Conservation (phyloP, 1,284 basidiomycete genomes). For the Agaricales sp. region DNA sequence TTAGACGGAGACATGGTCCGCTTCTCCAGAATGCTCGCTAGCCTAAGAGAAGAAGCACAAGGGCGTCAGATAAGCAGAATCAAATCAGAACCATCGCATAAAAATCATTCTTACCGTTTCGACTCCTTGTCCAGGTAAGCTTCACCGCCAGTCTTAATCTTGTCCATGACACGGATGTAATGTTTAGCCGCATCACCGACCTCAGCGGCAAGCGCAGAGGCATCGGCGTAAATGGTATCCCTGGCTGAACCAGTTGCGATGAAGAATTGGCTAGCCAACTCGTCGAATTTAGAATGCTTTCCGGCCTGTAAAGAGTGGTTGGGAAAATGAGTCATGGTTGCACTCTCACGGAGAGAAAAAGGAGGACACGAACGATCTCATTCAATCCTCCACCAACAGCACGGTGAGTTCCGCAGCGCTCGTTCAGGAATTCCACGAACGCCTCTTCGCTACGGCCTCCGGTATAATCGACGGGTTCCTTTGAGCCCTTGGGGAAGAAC, state of each 20-base stretch:
- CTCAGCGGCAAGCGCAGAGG: constrained; percentile 32
- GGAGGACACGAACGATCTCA: constrained; percentile 40
- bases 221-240: constrained; percentile 55
- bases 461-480: constrained; percentile 54
- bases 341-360: constrained; percentile 3
- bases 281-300: constrained; percentile 70
- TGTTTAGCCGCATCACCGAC: constrained; percentile 56
- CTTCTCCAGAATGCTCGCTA: constrained; percentile 64
- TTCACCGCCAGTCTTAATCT: constrained; percentile 64
- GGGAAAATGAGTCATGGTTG: neutral
- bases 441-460: constrained; percentile 58
- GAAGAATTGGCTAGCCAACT: constrained; percentile 73
- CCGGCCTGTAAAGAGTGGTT: constrained; percentile 49
- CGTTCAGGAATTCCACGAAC: constrained; percentile 72
- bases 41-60: constrained; percentile 25
- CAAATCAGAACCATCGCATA: constrained; percentile 1
- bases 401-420: constrained; percentile 82
- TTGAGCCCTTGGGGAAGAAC: constrained; percentile 77
- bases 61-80: constrained; percentile 4
- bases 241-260: constrained; percentile 45
- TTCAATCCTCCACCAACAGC: constrained; percentile 74
- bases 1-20: constrained; percentile 67
- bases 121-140: constrained; percentile 83
- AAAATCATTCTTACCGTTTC: constrained; percentile 48
- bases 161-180: constrained; percentile 90